Evolutionary conservation across 176 grass and related monocot species (phyloP), one percentile per base, ranked within the genome.

Genomic region (sorghum (Sorghum bicolor)): DNA sequence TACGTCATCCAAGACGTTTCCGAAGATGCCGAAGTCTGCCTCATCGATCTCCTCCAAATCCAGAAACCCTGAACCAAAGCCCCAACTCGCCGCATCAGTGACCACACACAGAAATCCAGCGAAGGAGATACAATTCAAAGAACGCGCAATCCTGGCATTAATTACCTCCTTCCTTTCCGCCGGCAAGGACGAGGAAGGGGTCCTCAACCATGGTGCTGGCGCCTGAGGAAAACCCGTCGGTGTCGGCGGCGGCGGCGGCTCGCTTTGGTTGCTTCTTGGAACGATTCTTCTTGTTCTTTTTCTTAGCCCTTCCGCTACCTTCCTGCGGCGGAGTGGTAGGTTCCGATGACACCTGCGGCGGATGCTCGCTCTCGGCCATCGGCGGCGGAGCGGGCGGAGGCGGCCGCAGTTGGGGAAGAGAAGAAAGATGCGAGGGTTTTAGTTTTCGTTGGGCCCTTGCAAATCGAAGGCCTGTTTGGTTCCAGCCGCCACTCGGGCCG

Each of bases 11-110:
- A 64, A 16, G 43, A 48, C 36, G 66, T 84, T 79, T 6, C 87
- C 91, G 2, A 95, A 55, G 36, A 96, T 85, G 22, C 86, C 87
- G 47, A 85, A 96, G 14, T 94, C 89, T 0, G 85, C 88, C 77
- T 93, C 96, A 71, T 99, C 96, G 33, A 99, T 92, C 81, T 99
- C 96, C 81, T 99, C 96, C 64, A 99, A 61, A 66, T 90, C 91
- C 57, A 99, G 87, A 81, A 99, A 99, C 22, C 96, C 93, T 98
- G 79, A 31, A 36, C 76, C 57, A 9, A 83, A 71, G 9, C 20
- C 12, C 20, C 57, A 70, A 43, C 14, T 14, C n/a, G n/a, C 50
- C 30, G 65, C 20, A 83, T 84, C 45, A 92, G 47, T 38, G 5
- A 39, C 57, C 64, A 64, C 25, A 53, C 1, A 8, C 2, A 67